phyloP scores from a whole-genome alignment of 352 stramenopile species.

The Blastocystis sp. region DNA sequence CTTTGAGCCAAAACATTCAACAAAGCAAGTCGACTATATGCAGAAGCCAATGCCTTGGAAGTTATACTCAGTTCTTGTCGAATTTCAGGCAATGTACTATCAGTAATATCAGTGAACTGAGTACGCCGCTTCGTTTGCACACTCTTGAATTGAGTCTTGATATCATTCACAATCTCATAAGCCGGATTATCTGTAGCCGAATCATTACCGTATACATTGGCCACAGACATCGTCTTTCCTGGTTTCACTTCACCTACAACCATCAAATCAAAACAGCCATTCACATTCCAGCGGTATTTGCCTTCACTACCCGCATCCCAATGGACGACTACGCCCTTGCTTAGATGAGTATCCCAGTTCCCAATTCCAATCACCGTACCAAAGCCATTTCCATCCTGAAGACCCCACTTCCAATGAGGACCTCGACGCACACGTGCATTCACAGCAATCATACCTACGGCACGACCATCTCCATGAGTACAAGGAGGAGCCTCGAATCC shows the following conservation, averaged over 20 bases:
- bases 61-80: slow-evolving; percentile 14
- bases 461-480: slow-evolving; percentile 1
- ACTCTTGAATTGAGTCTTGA: slow-evolving; percentile 21
- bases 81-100: slow-evolving; percentile 21
- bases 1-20: slow-evolving; percentile 31
- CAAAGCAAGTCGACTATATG: slow-evolving; percentile 19
- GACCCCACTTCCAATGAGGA: slow-evolving; percentile 55
- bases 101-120: slow-evolving; percentile 1
- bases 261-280: slow-evolving; percentile 47
- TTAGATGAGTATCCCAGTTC: slow-evolving; percentile 40
- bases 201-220: slow-evolving; percentile 19
- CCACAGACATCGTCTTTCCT: not conserved
- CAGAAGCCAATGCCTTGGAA: not conserved
- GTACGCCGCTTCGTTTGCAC: slow-evolving; percentile 4
- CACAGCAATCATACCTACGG: slow-evolving; percentile 26
- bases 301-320: slow-evolving; percentile 14
- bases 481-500: not conserved
- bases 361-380: not conserved
- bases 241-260: slow-evolving; percentile 1
- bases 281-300: slow-evolving; percentile 52
- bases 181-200: slow-evolving; percentile 42
- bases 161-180: slow-evolving; percentile 55
- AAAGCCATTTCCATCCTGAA: not conserved
- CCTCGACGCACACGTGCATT: slow-evolving; percentile 33
- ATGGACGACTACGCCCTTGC: slow-evolving; percentile 18